Conservation (phyloP, 768 basidiomycete species). For the Coprinellus micaceus region DNA sequence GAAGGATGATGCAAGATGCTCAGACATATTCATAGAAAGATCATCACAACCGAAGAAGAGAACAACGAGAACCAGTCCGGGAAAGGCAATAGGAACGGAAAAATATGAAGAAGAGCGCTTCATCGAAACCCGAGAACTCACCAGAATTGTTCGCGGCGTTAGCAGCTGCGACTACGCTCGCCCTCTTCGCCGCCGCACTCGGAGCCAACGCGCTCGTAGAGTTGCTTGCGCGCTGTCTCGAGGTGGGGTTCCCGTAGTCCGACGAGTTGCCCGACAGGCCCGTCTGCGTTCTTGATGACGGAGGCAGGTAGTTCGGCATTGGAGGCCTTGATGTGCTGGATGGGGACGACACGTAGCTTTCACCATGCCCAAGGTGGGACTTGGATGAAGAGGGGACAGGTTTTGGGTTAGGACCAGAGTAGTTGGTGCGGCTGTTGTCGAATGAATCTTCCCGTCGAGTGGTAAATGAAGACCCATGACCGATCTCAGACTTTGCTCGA, state of each 20-base stretch:
- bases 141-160: constrained; percentile 27
- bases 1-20: too few relatives aligned
- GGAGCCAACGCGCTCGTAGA: constrained; percentile 59
- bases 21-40: too few relatives aligned
- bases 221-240: constrained; percentile 46
- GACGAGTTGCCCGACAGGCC: constrained; percentile 30
- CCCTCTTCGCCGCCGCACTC: constrained; percentile 47
- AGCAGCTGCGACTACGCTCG: constrained; percentile 35
- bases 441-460: too few relatives aligned
- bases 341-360: background rate
- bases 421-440: too few relatives aligned
- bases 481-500: constrained; percentile 39
- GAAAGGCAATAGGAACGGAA: too few relatives aligned
- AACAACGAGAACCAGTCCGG: too few relatives aligned
- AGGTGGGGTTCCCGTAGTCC: constrained; percentile 19
- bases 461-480: constrained; percentile 35
- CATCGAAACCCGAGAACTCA: constrained; percentile 22
- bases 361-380: constrained; percentile 5
- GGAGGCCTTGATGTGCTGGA: background rate
- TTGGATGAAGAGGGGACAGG: constrained; percentile 8
- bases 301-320: too few relatives aligned
- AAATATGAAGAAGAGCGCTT: too few relatives aligned
- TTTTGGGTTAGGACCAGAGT: too few relatives aligned
- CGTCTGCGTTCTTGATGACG: constrained; percentile 14
- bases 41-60: too few relatives aligned